Evolutionary conservation across 768 basidiomycete species (phyloP), one percentile per base, ranked within the genome.

Genomic region (Agaricus subrufescens): DNA sequence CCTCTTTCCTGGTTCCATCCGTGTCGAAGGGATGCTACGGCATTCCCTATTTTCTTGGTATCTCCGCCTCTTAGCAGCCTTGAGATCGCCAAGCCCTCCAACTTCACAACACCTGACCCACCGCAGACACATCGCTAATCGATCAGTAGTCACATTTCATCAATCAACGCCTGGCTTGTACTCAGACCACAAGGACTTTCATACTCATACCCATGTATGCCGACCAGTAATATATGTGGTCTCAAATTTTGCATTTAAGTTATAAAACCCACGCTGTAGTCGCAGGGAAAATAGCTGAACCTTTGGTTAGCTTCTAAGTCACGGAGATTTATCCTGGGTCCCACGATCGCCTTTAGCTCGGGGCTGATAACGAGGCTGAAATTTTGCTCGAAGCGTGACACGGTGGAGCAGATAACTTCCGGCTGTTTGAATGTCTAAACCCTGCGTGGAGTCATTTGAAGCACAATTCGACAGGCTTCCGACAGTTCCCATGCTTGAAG

Each of bases 1-100:
- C 57, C 64, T 60, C 67, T 65, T 61, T 59, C 63, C 52, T 51
- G 51, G 15, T 66, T 60, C 62, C 65, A 70, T 69, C 72, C 66
- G 73, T 70, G 69, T 69, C 66, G 60, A 62, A 66, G 34, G 72
- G 71, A 63, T 65, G 59, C 63, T 58, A 62, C 67, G 67, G 64
- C 61, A 52, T 8, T 58, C 65, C 62, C 60, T 66, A 25, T 44
- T 40, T 50, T 38, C 19, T 43, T 39, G 46, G 29, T 23, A 27
- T 15, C 29, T 8, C 30, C 38, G 54, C 47, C 47, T 49, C 47
- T 15, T 43, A 45, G 27, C 39, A 37, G 43, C 46, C 19, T 19
- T 19, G 19, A 19, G 19, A 19, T 19, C 29, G 38, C 46, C 40
- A 52, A 34, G 34, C 34, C 34, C 8, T 43, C 26, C 30, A 26